Evolutionary conservation across 208 protist genomes (phyloP).

Genomic region (Strigomonas culicis): DNA sequence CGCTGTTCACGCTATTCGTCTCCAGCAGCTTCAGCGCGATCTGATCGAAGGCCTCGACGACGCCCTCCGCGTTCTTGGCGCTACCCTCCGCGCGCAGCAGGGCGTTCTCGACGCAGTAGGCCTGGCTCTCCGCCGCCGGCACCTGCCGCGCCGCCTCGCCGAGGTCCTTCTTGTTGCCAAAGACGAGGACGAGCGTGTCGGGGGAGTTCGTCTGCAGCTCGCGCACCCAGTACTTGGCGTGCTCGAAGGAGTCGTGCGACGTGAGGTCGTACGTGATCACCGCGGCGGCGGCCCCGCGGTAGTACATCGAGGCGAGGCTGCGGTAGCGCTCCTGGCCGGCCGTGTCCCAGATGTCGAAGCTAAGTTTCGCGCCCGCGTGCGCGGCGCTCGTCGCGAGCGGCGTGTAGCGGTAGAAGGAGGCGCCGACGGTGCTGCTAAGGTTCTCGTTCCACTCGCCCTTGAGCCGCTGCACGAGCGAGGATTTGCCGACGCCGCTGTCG

Average conservation of each 20-base stretch:
- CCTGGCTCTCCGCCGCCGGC: slow-evolving; percentile 39
- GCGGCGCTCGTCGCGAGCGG: slow-evolving; percentile 12
- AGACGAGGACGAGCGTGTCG: slow-evolving; percentile 91
- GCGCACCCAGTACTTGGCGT: slow-evolving; percentile 95
- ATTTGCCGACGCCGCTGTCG: slow-evolving; percentile 90
- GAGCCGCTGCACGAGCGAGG: slow-evolving; percentile 80
- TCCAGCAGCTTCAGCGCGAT: slow-evolving; percentile 47
- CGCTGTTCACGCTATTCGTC: slow-evolving; percentile 52
- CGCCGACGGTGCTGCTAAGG: slow-evolving; percentile 77
- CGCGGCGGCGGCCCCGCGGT: slow-evolving; percentile 85
- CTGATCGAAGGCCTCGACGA: slow-evolving; percentile 60
- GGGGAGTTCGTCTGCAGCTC: slow-evolving; percentile 90
- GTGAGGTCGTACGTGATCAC: slow-evolving; percentile 97
- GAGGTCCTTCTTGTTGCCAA: slow-evolving; percentile 96
- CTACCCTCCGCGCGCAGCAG: slow-evolving; percentile 68
- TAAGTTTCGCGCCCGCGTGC: slow-evolving; percentile 17
- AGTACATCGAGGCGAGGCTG: slow-evolving; percentile 91
- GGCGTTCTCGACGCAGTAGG: slow-evolving; percentile 42
- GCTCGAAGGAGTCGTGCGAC: slow-evolving; percentile 91
- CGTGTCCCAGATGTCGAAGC: slow-evolving; percentile 91
- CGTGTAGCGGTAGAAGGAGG: slow-evolving; percentile 79
- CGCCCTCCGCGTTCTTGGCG: slow-evolving; percentile 64
- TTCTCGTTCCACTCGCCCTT: slow-evolving; percentile 70
- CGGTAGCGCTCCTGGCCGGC: slow-evolving; percentile 89
- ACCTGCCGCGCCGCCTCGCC: slow-evolving; percentile 47